These are phyloP conservation scores for Vicia villosa DNA, from an alignment of 306 rosid species.

Conservation along the genomic window DNA sequence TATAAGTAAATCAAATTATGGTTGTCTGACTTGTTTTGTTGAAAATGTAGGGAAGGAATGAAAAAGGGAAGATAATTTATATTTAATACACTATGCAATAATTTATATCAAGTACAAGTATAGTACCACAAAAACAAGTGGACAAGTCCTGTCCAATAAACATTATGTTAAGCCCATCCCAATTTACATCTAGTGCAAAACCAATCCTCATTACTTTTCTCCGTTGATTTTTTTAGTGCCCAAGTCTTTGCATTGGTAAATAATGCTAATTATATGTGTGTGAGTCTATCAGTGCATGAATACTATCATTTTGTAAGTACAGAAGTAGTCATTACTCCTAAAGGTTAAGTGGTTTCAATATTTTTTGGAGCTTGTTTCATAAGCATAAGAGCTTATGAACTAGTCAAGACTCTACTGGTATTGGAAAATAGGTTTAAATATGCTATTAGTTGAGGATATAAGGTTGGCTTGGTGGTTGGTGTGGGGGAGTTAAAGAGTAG, in stretches of 20 bases:
- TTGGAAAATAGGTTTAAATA: not conserved
- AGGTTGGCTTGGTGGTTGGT: not conserved
- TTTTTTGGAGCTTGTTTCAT: conserved; percentile 2
- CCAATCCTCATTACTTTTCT: too few relatives aligned
- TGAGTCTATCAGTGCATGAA: not conserved
- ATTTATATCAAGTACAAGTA: conserved; percentile 13
- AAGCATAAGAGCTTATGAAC: conserved; percentile 1
- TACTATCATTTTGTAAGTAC: conserved; percentile 12
- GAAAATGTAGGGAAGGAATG: conserved; percentile 26
- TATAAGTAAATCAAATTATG: conserved; percentile 19
- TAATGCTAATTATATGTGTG: conserved; percentile 10
- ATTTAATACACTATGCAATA: conserved; percentile 7
- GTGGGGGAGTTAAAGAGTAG: not conserved
- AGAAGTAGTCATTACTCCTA: not conserved
- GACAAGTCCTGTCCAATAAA: conserved; percentile 3
- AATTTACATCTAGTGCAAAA: too few relatives aligned
- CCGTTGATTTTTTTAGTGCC: not conserved
- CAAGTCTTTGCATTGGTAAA: conserved; percentile 26
- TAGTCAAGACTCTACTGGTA: not conserved
- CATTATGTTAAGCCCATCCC: not conserved
- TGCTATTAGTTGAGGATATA: not conserved
- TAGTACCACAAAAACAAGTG: not conserved
- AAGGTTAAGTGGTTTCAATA: conserved; percentile 12
- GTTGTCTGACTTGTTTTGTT: conserved; percentile 26
- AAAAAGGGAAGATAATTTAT: conserved; percentile 10